Evolutionary conservation across 2,329 filamentous ascomycete species (phyloP).

Genomic region (Talaromyces funiculosus): DNA sequence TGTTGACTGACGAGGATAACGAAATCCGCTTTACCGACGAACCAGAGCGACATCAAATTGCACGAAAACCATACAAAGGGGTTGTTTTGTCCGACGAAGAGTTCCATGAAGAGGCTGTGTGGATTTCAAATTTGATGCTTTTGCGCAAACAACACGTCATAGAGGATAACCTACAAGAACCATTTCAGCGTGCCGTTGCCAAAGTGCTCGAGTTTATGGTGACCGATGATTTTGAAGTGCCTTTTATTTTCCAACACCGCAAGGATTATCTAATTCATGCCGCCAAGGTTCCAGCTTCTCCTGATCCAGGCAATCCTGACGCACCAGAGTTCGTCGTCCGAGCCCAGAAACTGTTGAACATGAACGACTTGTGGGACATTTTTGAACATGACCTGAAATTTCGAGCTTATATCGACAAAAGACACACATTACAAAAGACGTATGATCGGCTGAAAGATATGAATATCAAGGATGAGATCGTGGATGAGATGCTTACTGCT

Average conservation of each 20-base stretch:
- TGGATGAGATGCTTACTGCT: conserved; percentile 74
- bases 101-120: conserved; percentile 80
- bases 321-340: conserved; percentile 65
- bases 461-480: conserved; percentile 63
- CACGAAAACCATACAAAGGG: conserved; percentile 80
- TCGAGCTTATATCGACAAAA: conserved; percentile 84
- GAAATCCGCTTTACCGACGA: conserved; percentile 81
- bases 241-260: conserved; percentile 96
- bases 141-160: conserved; percentile 67
- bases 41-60: conserved; percentile 89
- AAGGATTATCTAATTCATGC: conserved; percentile 96
- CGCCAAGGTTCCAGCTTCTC: conserved; percentile 61
- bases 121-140: conserved; percentile 87
- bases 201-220: conserved; percentile 96
- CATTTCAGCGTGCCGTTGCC: conserved; percentile 80
- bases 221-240: conserved; percentile 88
- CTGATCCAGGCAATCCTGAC: conserved; percentile 61
- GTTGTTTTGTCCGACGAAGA: conserved; percentile 75
- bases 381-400: conserved; percentile 94
- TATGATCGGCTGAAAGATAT: conserved; percentile 66
- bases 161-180: conserved; percentile 64
- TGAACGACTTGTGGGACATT: conserved; percentile 92
- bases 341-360: conserved; percentile 83
- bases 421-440: conserved; percentile 74
- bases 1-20: conserved; percentile 94